Evolutionary conservation across 2,329 filamentous ascomycete species (phyloP).

Genomic region (Karstenula rhodostoma): DNA sequence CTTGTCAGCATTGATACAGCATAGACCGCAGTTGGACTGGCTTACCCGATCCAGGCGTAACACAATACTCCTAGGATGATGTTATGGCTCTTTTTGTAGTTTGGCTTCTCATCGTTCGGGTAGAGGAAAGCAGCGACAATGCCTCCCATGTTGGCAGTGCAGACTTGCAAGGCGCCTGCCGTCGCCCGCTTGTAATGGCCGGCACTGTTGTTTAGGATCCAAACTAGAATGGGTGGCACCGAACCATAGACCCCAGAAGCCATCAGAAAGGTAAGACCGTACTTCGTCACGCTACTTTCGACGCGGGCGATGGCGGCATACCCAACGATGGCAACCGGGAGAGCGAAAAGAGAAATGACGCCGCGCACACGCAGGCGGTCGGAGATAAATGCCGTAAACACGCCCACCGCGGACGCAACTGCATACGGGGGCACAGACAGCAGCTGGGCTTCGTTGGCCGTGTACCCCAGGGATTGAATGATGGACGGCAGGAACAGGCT

Average conservation of each 20-base stretch:
- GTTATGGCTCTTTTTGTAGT: conserved; percentile 68
- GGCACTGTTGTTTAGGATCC: conserved; percentile 72
- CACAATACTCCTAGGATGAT: conserved; percentile 67
- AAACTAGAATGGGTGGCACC: conserved; percentile 69
- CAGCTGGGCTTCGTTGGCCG: conserved; percentile 66
- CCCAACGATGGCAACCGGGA: conserved; percentile 72
- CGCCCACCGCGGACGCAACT: conserved; percentile 62
- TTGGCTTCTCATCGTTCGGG: conserved; percentile 62
- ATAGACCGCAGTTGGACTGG: not conserved
- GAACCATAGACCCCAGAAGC: conserved; percentile 69
- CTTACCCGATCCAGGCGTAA: conserved; percentile 70
- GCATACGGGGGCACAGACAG: conserved; percentile 72
- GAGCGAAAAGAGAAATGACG: conserved; percentile 67
- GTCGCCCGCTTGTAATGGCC: conserved; percentile 76
- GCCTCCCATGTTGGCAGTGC: conserved; percentile 72
- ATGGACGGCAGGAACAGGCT: conserved; percentile 63
- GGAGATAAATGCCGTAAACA: conserved; percentile 64
- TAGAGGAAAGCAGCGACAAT: conserved; percentile 73
- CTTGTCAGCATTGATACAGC: conserved; percentile 22
- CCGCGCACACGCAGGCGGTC: conserved; percentile 67
- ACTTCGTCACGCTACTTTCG: conserved; percentile 60
- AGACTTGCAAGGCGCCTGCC: conserved; percentile 69
- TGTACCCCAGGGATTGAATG: conserved; percentile 63
- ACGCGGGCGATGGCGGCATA: conserved; percentile 70
- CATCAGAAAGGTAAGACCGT: conserved; percentile 74